Base-by-base conservation (phyloP, 176 grass and related monocot species). In the Microstegium vimineum region DNA sequence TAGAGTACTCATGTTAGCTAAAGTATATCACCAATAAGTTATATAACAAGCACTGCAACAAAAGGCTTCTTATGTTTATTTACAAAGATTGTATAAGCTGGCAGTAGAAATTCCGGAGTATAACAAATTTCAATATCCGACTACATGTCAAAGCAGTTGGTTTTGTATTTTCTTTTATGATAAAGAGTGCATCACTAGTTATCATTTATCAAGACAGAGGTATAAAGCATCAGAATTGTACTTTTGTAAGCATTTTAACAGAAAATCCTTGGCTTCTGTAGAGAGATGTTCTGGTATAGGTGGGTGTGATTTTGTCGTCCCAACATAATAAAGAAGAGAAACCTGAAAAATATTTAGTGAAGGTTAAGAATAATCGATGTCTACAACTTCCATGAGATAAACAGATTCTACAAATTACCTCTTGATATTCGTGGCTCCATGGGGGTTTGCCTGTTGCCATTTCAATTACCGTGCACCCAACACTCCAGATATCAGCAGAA, bases 201-300 rank as follows among this genome's bases (percentile, higher is more conserved):
- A 75, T 28, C 22, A 73, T 45, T 52, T 40, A 54, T 85, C 71
- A 78, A 80, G 75, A 60, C 28, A 16, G 86, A 69, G 54, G 27
- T 70, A 79, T 62, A 54, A 81, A 52, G 34, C 17, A 71, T 75
- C 40, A 49, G 34, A 77, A 35, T 10, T 82, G 77, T 97, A 97
- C 94, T 97, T 83, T 22, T 97, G 92, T 84, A 97, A 90, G 88
- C 94, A 97, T 89, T 94, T 92, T 18, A 90, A 82, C 66, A 97
- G 81, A 88, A 97, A 97, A 90, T 97, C 92, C 70, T 94, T 94
- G 25, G 94, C 90, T 80, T 92, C 92, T 79, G 59, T 71, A 38
- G 94, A 97, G 30, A 97, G 87, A 88, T 97, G 94, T 18, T 97
- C 94, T 73, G 94, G 94, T 83, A 97, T 97, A 26, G 92, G 94